These are phyloP conservation scores for Beauveria australis DNA, from an alignment of 2,329 filamentous ascomycete species.

Conservation along the genomic window DNA sequence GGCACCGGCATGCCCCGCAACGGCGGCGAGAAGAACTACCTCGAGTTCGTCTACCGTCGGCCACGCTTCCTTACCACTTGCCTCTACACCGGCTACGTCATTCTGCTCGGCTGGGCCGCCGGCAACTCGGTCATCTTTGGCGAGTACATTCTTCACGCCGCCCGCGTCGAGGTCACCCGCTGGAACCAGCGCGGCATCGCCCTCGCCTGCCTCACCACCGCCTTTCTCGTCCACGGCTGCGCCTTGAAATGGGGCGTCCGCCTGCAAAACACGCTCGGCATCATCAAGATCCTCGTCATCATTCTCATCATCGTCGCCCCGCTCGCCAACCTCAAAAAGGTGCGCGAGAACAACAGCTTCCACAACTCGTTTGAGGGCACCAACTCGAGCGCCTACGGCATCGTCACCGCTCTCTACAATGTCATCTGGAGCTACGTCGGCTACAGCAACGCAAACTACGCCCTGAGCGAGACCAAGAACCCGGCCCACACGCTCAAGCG, in stretches of 20 bases:
- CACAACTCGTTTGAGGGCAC: conserved; percentile 56
- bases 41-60: conserved; percentile 54
- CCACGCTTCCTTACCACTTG: conserved; percentile 54
- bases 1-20: conserved; percentile 57
- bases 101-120: conserved; percentile 57
- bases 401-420: conserved; percentile 64
- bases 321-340: conserved; percentile 50
- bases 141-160: conserved; percentile 61
- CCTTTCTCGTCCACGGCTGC: conserved; percentile 57
- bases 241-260: conserved; percentile 59
- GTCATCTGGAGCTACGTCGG: conserved; percentile 65
- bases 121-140: conserved; percentile 63
- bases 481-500: conserved; percentile 57
- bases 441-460: conserved; percentile 62
- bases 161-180: conserved; percentile 50
- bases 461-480: conserved; percentile 56
- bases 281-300: conserved; percentile 58
- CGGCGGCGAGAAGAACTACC: conserved; percentile 60
- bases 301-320: conserved; percentile 57
- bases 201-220: conserved; percentile 56
- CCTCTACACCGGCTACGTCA: conserved; percentile 52
- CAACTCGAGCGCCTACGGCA: conserved; percentile 55
- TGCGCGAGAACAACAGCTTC: conserved; percentile 54
- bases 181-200: conserved; percentile 63
- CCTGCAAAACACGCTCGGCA: conserved; percentile 57